These are phyloP conservation scores for Raphanus hybrid DNA, from an alignment of 441 rosid genomes.

Conservation along the genomic window DNA sequence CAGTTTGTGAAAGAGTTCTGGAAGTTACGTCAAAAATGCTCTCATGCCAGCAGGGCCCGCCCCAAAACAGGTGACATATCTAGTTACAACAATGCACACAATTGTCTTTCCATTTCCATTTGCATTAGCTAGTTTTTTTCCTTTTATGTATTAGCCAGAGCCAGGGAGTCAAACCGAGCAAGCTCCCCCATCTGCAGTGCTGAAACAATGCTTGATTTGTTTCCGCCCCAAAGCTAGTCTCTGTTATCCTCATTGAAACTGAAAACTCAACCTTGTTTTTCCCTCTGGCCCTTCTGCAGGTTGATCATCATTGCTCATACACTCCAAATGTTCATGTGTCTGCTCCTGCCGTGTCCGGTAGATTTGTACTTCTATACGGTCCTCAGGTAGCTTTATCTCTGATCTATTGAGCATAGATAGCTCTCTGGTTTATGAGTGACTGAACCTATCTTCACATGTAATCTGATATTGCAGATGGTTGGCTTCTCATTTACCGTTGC, in stretches of 20 bases:
- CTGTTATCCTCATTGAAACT: slow-evolving; percentile 11
- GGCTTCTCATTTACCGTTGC: slow-evolving; percentile 57
- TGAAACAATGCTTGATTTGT: no score
- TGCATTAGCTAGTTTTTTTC: slow-evolving; percentile 22
- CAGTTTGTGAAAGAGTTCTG: slow-evolving; percentile 61
- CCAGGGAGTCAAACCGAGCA: slow-evolving; percentile 99
- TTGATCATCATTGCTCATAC: no score
- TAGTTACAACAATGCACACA: slow-evolving; percentile 5
- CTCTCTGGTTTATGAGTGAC: no score
- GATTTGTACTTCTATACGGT: no score
- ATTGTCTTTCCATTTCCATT: slow-evolving; percentile 13
- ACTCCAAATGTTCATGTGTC: slow-evolving; percentile 70
- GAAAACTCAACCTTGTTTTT: no score
- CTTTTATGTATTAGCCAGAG: slow-evolving; percentile 65
- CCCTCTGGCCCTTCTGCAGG: no score
- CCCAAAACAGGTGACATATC: slow-evolving; percentile 81
- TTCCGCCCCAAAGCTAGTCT: slow-evolving; percentile 20
- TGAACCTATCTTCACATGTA: no score
- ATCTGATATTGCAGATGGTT: background rate
- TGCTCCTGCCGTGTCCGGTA: slow-evolving; percentile 67
- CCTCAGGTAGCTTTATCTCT: no score
- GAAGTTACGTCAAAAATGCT: slow-evolving; percentile 96
- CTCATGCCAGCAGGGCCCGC: slow-evolving; percentile 85
- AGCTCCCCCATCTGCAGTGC: slow-evolving; percentile 92
- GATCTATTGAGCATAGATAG: no score